Conservation (phyloP, 2,329 filamentous ascomycete genomes). For the Colletotrichum gloeosporioides region DNA sequence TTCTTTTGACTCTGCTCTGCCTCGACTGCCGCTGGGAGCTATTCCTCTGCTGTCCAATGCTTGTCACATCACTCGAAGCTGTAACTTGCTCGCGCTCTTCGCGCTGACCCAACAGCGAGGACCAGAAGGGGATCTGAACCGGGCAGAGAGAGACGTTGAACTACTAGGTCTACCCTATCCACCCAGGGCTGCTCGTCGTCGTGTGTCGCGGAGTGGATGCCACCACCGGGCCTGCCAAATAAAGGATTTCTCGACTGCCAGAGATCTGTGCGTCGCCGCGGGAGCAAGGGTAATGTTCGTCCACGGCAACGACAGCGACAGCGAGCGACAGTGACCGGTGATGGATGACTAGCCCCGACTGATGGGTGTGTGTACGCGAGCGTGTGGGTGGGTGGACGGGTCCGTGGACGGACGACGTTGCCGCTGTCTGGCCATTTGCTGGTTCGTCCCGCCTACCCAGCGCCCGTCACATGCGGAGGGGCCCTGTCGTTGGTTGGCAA, state of each 20-base stretch:
- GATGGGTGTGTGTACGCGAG: not conserved
- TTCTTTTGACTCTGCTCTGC: not conserved
- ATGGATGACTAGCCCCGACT: not conserved
- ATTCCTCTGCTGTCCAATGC: not conserved
- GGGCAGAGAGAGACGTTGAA: not conserved
- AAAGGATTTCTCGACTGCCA: not conserved
- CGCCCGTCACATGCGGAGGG: not conserved
- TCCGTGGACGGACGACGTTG: not conserved
- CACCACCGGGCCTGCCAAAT: not conserved
- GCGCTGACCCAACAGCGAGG: not conserved
- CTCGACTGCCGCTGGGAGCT: not conserved
- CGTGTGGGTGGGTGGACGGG: not conserved
- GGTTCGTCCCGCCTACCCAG: conserved; percentile 11
- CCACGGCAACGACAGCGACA: not conserved
- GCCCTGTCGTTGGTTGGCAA: not conserved
- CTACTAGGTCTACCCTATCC: not conserved
- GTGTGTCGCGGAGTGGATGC: not conserved
- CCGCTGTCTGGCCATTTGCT: conserved; percentile 7
- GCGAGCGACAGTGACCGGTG: not conserved
- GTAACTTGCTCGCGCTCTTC: not conserved
- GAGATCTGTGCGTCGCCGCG: not conserved
- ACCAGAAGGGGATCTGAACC: not conserved
- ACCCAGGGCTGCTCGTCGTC: not conserved
- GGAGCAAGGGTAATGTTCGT: not conserved
- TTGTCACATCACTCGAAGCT: not conserved